Evolutionary conservation across 2,329 filamentous ascomycete genomes (phyloP).

Genomic region (Pseudogymnoascus sp.): DNA sequence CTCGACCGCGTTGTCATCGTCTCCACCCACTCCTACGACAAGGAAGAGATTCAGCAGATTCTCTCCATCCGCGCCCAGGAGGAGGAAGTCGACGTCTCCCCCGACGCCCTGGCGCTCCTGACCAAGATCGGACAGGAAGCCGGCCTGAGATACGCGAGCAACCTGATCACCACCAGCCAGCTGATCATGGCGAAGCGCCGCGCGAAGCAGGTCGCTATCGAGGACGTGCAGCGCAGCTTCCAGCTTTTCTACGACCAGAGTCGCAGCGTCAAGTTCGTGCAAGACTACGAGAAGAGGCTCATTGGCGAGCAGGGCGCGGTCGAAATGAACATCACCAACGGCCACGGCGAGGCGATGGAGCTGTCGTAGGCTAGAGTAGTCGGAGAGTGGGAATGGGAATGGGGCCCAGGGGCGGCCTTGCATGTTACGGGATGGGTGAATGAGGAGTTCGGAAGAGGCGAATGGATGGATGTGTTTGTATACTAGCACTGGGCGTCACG

Average conservation of each 20-base stretch:
- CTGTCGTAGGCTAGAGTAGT: conserved; percentile 19
- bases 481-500: conserved; percentile 9
- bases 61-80: conserved; percentile 87
- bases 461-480: conserved; percentile 10
- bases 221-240: conserved; percentile 91
- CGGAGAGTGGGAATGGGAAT: neutral
- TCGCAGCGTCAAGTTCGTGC: conserved; percentile 83
- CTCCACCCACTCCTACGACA: conserved; percentile 76
- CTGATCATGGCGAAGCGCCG: conserved; percentile 79
- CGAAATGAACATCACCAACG: conserved; percentile 53
- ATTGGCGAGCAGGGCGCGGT: conserved; percentile 82
- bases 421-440: neutral
- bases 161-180: conserved; percentile 91
- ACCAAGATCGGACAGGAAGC: conserved; percentile 94
- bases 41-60: conserved; percentile 87
- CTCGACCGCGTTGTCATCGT: conserved; percentile 94
- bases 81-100: conserved; percentile 86
- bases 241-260: conserved; percentile 85
- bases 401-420: neutral
- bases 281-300: conserved; percentile 82
- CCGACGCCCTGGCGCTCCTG: conserved; percentile 83
- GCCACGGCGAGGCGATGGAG: conserved; percentile 63
- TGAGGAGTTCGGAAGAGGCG: conserved; percentile 8
- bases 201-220: conserved; percentile 72
- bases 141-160: conserved; percentile 90